A percentile compares a stretch with the other conserved stretches of the same genome.
phyloP scores from a whole-genome alignment of 805 yeast genomes.

The Metschnikowia santaceciliae region DNA sequence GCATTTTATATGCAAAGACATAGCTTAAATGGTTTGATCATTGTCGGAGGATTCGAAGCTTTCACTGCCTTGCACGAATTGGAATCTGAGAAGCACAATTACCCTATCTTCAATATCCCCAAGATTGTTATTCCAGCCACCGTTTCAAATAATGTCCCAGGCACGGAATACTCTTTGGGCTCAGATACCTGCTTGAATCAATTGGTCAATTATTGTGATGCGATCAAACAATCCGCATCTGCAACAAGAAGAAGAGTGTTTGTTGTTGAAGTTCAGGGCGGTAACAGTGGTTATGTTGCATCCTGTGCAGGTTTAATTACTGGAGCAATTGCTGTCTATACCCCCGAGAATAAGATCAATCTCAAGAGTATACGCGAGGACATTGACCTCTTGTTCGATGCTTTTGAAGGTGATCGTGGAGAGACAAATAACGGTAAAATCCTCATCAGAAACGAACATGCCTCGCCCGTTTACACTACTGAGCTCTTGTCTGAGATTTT shows the following conservation, averaged over 20 bases:
- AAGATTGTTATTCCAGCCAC: slow-evolving; percentile 94
- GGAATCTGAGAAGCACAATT: slow-evolving; percentile 66
- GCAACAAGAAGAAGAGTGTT: slow-evolving; percentile 92
- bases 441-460: slow-evolving; percentile 76
- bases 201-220: slow-evolving; percentile 89
- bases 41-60: slow-evolving; percentile 98
- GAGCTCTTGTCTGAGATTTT: slow-evolving; percentile 80
- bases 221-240: slow-evolving; percentile 90
- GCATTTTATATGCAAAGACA: slow-evolving; percentile 92
- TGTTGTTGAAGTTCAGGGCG: slow-evolving; percentile 98
- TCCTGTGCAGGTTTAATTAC: slow-evolving; percentile 77
- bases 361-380: slow-evolving; percentile 19
- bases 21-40: slow-evolving; percentile 79
- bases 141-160: slow-evolving; percentile 97
- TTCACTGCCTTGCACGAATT: slow-evolving; percentile 79
- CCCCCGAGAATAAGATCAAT: slow-evolving; percentile 83
- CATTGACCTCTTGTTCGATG: slow-evolving; percentile 49
- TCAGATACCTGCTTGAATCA: slow-evolving; percentile 93
- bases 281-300: slow-evolving; percentile 92
- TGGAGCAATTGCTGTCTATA: slow-evolving; percentile 88
- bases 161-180: slow-evolving; percentile 94
- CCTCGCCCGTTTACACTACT: slow-evolving; percentile 79
- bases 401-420: slow-evolving; percentile 72
- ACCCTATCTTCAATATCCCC: slow-evolving; percentile 93
- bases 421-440: slow-evolving; percentile 81